These are phyloP conservation scores for Penicillium brevicompactum DNA, from an alignment of 2,329 filamentous ascomycete species.

Conservation along the genomic window DNA sequence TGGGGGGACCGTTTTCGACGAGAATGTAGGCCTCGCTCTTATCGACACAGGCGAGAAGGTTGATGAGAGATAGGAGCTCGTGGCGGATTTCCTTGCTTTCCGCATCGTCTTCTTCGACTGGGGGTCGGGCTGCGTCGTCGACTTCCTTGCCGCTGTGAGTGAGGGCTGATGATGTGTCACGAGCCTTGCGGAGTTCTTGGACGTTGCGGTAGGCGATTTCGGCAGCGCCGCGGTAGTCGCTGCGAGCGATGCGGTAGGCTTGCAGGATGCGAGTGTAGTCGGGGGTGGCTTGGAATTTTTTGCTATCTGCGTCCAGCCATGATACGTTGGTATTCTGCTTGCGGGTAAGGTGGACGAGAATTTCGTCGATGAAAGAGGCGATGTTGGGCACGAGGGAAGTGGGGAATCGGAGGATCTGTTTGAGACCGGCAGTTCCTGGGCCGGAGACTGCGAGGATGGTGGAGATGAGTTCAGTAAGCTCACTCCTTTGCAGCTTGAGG, in stretches of 20 bases:
- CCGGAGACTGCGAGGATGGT: slow-evolving; percentile 44
- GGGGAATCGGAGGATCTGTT: slow-evolving; percentile 71
- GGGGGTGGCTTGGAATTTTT: slow-evolving; percentile 45
- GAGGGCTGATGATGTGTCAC: slow-evolving; percentile 37
- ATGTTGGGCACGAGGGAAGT: slow-evolving; percentile 67
- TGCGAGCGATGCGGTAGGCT: slow-evolving; percentile 80
- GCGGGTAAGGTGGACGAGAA: slow-evolving; percentile 72
- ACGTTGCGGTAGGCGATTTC: slow-evolving; percentile 59
- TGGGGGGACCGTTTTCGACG: slow-evolving; percentile 49
- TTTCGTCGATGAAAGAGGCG: slow-evolving; percentile 75
- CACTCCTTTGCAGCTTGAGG: slow-evolving; percentile 69
- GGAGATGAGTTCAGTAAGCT: slow-evolving; percentile 67
- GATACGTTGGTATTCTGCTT: slow-evolving; percentile 64
- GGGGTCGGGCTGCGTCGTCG: slow-evolving; percentile 25
- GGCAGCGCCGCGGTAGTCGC: slow-evolving; percentile 80
- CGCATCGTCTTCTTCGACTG: slow-evolving; percentile 45
- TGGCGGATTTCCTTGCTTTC: slow-evolving; percentile 60
- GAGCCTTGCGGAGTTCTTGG: slow-evolving; percentile 49
- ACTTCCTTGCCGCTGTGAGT: slow-evolving; percentile 40
- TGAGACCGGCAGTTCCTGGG: slow-evolving; percentile 48
- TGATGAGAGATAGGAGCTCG: slow-evolving; percentile 89
- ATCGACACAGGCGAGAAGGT: slow-evolving; percentile 83
- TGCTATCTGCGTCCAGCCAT: slow-evolving; percentile 40
- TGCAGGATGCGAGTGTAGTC: slow-evolving; percentile 90
- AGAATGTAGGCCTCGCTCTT: slow-evolving; percentile 75